Conservation (phyloP, 495 filamentous ascomycete genomes). For the Xylaria cubensis region DNA sequence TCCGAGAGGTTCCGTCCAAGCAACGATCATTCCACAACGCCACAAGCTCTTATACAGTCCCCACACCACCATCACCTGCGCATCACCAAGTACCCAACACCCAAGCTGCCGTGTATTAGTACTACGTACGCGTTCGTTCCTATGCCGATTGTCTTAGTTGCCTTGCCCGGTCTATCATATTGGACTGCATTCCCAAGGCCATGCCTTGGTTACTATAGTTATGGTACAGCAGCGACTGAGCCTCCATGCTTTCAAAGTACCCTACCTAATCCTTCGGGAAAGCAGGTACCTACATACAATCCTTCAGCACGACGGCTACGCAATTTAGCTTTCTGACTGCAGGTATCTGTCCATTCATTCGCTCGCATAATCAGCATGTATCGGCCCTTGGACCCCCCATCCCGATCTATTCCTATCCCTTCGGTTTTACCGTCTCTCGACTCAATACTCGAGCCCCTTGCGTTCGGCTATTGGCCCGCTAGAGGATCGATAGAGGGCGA, state of each 20-base stretch:
- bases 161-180: too few relatives aligned
- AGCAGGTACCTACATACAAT: not conserved
- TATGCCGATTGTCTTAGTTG: not conserved
- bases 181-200: not conserved
- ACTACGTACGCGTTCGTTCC: not conserved
- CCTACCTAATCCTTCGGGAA: not conserved
- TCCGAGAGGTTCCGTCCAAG: not conserved
- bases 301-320: not conserved
- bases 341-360: not conserved
- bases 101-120: not conserved
- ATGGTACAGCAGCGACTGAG: not conserved
- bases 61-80: slow-evolving; percentile 7
- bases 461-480: not conserved
- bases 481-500: not conserved
- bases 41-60: slow-evolving; percentile 9
- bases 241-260: not conserved
- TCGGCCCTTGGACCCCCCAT: not conserved
- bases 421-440: not conserved
- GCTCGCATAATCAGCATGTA: slow-evolving; percentile 4
- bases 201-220: not conserved
- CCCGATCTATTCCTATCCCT: slow-evolving; percentile 1
- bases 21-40: slow-evolving; percentile 5
- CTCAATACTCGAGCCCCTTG: slow-evolving; percentile 19
- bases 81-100: not conserved
- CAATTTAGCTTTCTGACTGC: not conserved